A percentile compares a stretch with the other conserved stretches of the same genome.
phyloP scores from a whole-genome alignment of 2,329 filamentous ascomycete genomes.

The Malbranchea cinnamomea region DNA sequence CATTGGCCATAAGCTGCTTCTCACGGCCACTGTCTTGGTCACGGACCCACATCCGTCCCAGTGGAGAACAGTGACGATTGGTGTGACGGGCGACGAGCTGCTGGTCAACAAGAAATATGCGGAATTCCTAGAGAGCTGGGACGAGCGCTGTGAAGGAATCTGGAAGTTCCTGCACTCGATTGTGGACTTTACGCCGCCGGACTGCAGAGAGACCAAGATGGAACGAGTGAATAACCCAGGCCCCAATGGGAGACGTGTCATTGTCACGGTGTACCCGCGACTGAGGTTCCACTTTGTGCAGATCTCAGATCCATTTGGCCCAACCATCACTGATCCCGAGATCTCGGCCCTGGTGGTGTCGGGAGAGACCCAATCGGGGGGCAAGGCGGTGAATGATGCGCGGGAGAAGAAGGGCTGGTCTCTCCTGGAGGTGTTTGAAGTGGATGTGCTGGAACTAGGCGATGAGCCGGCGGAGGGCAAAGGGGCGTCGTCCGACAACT shows the following conservation, averaged over 20 bases:
- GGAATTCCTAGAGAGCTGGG: slow-evolving; percentile 68
- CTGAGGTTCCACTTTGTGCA: slow-evolving; percentile 65
- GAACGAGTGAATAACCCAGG: slow-evolving; percentile 21
- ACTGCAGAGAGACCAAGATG: slow-evolving; percentile 20
- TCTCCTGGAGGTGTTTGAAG: slow-evolving; percentile 65
- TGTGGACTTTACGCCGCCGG: slow-evolving; percentile 41
- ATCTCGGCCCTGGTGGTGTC: slow-evolving; percentile 77
- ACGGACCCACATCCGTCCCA: slow-evolving; percentile 37
- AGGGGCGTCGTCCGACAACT: slow-evolving; percentile 39
- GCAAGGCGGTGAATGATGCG: slow-evolving; percentile 72
- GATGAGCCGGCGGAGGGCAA: slow-evolving; percentile 34
- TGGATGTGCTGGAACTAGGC: slow-evolving; percentile 67
- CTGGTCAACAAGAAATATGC: slow-evolving; percentile 80
- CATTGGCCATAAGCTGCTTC: slow-evolving; percentile 84
- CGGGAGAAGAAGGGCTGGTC: slow-evolving; percentile 62
- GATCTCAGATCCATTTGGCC: slow-evolving; percentile 78
- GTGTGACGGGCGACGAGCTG: slow-evolving; percentile 76
- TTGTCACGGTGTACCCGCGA: slow-evolving; percentile 11
- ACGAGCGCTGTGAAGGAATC: slow-evolving; percentile 52
- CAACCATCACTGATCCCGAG: slow-evolving; percentile 66
- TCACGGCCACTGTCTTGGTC: slow-evolving; percentile 71
- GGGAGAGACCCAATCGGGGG: slow-evolving; percentile 71
- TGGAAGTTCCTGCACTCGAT: slow-evolving; percentile 54
- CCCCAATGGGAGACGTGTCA: slow-evolving; percentile 25
- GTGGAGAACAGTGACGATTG: slow-evolving; percentile 50